phyloP scores from a whole-genome alignment of 2,329 filamentous ascomycete genomes.

The Nannizzia gypsea region DNA sequence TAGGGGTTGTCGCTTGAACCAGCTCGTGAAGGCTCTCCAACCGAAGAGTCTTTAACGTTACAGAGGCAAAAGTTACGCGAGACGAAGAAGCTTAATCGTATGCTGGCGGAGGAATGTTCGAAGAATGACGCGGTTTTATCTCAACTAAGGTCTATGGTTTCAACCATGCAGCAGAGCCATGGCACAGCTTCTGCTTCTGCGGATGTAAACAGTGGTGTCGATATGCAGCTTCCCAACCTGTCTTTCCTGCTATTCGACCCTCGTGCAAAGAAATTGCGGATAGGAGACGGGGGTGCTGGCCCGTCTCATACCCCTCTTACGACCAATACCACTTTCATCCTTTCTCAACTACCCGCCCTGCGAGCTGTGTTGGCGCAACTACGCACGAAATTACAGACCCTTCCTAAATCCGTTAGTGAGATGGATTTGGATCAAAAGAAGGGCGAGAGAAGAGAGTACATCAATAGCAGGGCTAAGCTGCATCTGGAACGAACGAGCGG shows the following conservation, averaged over 20 bases:
- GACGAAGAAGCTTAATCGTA: conserved; percentile 60
- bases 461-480: conserved; percentile 65
- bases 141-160: conserved; percentile 50
- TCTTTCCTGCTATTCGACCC: conserved; percentile 46
- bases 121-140: conserved; percentile 60
- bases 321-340: conserved; percentile 52
- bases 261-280: conserved; percentile 36
- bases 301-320: conserved; percentile 30
- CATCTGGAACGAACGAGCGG: conserved; percentile 54
- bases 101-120: conserved; percentile 56
- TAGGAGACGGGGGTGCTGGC: conserved; percentile 30
- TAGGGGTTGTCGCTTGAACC: conserved; percentile 30
- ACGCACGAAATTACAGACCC: conserved; percentile 48
- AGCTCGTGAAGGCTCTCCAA: conserved; percentile 36
- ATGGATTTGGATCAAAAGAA: conserved; percentile 44
- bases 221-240: conserved; percentile 28
- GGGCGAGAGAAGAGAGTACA: conserved; percentile 64
- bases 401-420: conserved; percentile 28
- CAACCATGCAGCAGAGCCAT: conserved; percentile 14
- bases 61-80: conserved; percentile 65
- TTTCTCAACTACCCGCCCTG: conserved; percentile 72
- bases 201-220: conserved; percentile 3
- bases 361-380: conserved; percentile 57
- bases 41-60: conserved; percentile 55
- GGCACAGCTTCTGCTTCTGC: conserved; percentile 14